Base-by-base conservation (phyloP, 2,329 filamentous ascomycete genomes). In the Trichoderma sp. region DNA sequence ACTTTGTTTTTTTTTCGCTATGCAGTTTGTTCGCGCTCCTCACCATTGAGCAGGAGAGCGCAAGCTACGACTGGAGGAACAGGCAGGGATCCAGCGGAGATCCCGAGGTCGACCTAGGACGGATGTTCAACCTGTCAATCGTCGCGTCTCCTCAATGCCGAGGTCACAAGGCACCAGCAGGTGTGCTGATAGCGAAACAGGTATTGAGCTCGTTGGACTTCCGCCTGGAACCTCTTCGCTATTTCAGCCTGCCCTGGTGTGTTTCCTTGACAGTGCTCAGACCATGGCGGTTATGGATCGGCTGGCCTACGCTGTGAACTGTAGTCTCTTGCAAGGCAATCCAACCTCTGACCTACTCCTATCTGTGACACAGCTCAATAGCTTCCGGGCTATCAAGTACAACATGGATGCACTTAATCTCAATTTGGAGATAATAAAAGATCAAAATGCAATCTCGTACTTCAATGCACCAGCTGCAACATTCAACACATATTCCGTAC, bases 341-440 rank as follows among this genome's bases (percentile, higher is more conserved):
- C 39, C 39, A 17, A 43, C 39, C 4, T 43, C 39, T 43, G 39
- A 43, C 39, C 17, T 43, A 67, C 43, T 67, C 6, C 47, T 67
- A 13, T 57, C 50, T 36, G 17, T 67, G 5, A 67, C 64, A 15
- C 47, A 67, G 32, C 64, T 67, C 32, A 67, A 67, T 53, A 36
- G 39, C 43, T 67, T 57, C 30, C 64, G 64, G 36, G 43, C 39
- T 53, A 57, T 67, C 23, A 39, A 11, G 64, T 53, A 17, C 43
- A 67, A 67, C n/a, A 67, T 67, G 64, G 28, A 20, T 53, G 64
- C 47, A 30, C 23, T 67, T 32, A 53, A 53, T 23, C 47, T 67
- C 15, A 67, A 28, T 53, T 15, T 67, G 20, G 64, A 67, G 26
- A 57, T 17, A n/a, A 53, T 67, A 23, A 67, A 67, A 34, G 47